phyloP scores from a whole-genome alignment of 2,329 filamentous ascomycete genomes.

The Cryphonectria naterciae region DNA sequence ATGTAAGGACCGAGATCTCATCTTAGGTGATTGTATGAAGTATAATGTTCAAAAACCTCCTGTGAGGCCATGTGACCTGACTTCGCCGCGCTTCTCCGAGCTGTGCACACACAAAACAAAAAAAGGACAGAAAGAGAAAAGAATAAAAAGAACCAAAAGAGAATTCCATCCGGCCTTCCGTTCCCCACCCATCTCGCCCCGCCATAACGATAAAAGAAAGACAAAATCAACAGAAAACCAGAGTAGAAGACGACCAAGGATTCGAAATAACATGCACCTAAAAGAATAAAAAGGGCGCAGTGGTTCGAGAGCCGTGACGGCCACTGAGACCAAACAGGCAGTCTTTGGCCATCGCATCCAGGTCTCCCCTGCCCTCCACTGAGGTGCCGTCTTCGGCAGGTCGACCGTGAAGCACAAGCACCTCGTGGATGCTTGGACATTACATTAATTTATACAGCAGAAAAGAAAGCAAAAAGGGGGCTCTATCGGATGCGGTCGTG shows the following conservation, averaged over 20 bases:
- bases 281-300: not conserved
- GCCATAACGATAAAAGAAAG: not conserved
- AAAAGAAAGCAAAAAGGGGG: not conserved
- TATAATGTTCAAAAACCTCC: not conserved
- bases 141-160: not conserved
- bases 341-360: not conserved
- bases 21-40: conserved; percentile 2
- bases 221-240: not conserved
- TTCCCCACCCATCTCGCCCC: not conserved
- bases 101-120: not conserved
- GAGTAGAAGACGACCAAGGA: not conserved
- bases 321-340: not conserved
- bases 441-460: conserved; percentile 1
- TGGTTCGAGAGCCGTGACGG: not conserved
- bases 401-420: conserved; percentile 7
- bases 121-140: not conserved
- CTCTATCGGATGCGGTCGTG: conserved; percentile 18
- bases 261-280: not conserved
- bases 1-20: not conserved
- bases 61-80: not conserved
- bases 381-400: not conserved
- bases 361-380: not conserved
- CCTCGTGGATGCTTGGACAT: conserved; percentile 5
- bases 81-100: conserved; percentile 2
- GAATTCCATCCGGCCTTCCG: not conserved